Conservation (phyloP, 2,329 filamentous ascomycete species). For the Pyrenophora seminiperda region DNA sequence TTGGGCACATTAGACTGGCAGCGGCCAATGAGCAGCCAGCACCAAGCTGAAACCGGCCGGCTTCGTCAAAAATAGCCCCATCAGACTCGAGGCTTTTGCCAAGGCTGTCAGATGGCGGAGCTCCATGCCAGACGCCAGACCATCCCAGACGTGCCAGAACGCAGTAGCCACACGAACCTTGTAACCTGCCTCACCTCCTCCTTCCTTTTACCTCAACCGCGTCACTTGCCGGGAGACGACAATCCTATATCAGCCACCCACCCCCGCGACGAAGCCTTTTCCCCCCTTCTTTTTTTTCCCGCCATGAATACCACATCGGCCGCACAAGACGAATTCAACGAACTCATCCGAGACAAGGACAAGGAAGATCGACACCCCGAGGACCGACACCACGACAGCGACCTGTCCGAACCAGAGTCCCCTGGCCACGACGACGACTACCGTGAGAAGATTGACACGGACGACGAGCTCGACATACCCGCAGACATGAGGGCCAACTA, state of each 20-base stretch:
- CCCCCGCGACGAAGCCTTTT: slow-evolving; percentile 10
- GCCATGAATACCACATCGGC: slow-evolving; percentile 49
- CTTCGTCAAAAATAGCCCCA: slow-evolving; percentile 15
- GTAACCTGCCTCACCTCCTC: slow-evolving; percentile 10
- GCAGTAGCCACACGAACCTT: slow-evolving; percentile 7
- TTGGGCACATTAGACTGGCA: slow-evolving; percentile 4
- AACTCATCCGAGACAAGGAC: slow-evolving; percentile 56
- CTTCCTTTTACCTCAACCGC: slow-evolving; percentile 15
- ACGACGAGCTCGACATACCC: slow-evolving; percentile 53
- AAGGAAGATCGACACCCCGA: slow-evolving; percentile 53
- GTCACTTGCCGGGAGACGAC: slow-evolving; percentile 9
- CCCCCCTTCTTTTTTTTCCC: slow-evolving; percentile 22
- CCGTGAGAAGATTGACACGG: slow-evolving; percentile 63
- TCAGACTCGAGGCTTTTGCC: slow-evolving; percentile 6
- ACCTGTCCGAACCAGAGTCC: slow-evolving; percentile 62
- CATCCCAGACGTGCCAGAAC: slow-evolving; percentile 11
- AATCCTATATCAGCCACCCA: slow-evolving; percentile 32
- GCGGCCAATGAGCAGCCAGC: slow-evolving; percentile 8
- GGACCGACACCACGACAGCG: slow-evolving; percentile 62
- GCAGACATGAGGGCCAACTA: slow-evolving; percentile 63
- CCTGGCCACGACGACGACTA: slow-evolving; percentile 57
- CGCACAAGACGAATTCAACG: slow-evolving; percentile 59
- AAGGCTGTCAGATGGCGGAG: slow-evolving; percentile 18
- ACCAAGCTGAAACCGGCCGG: slow-evolving; percentile 16
- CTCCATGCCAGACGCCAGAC: slow-evolving; percentile 11